A percentile compares a stretch with the other conserved stretches of the same genome.
Conservation (phyloP, 2,329 filamentous ascomycete species). For the Stylonectria norvegica region DNA sequence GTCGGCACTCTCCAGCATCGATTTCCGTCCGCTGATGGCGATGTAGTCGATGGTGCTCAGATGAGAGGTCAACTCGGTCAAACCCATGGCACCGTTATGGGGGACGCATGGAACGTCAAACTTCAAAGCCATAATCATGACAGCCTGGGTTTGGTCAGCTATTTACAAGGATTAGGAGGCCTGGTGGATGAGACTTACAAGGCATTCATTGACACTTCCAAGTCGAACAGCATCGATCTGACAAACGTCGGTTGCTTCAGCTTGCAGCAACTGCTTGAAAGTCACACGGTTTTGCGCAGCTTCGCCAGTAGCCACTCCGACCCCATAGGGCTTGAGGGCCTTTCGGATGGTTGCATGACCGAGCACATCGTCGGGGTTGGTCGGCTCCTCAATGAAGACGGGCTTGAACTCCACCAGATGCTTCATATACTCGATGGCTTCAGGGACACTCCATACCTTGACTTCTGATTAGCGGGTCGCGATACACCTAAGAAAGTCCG, state of each 20-base stretch:
- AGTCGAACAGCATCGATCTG: conserved; percentile 89
- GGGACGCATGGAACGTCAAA: conserved; percentile 79
- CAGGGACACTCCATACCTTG: conserved; percentile 76
- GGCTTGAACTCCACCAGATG: conserved; percentile 78
- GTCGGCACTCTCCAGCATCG: conserved; percentile 86
- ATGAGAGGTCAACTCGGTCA: conserved; percentile 93
- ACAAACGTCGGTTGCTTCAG: conserved; percentile 79
- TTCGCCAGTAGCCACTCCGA: conserved; percentile 87
- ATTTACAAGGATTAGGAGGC: background rate
- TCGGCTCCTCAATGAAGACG: conserved; percentile 95
- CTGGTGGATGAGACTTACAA: conserved; percentile 33
- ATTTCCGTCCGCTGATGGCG: conserved; percentile 77
- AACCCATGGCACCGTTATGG: conserved; percentile 82
- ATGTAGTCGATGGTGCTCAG: conserved; percentile 92
- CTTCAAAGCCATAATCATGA: conserved; percentile 80
- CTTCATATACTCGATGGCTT: conserved; percentile 85
- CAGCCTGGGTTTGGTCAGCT: conserved; percentile 45
- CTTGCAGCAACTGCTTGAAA: conserved; percentile 85
- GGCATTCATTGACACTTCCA: conserved; percentile 85
- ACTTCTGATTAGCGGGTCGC: background rate
- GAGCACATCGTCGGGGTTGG: conserved; percentile 82
- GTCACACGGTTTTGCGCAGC: conserved; percentile 95
- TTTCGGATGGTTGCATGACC: conserved; percentile 83
- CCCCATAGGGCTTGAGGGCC: conserved; percentile 68
- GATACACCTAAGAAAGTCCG: background rate